Conservation (phyloP, 2,329 filamentous ascomycete species). For the Epichloe sylvatica region DNA sequence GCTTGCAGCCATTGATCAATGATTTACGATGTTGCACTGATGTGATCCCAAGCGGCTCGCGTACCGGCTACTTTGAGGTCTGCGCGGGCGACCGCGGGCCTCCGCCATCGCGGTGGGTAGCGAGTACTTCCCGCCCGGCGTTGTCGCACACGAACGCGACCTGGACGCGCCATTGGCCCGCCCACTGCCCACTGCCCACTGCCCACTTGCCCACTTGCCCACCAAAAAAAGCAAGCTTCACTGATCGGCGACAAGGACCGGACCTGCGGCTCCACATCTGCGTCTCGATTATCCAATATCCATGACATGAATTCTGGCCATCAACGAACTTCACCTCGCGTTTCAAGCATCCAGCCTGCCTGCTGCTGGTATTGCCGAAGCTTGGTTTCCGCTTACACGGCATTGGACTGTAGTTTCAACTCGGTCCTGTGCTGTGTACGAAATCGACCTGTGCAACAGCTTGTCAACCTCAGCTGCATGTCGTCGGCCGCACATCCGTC, state of each 20-base stretch:
- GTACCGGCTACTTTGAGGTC: neutral
- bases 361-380: neutral
- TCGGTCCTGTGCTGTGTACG: neutral
- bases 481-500: neutral
- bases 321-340: no score
- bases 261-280: neutral
- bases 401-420: neutral
- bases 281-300: no score
- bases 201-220: no score
- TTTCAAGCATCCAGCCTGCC: neutral
- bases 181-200: no score
- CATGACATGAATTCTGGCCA: neutral
- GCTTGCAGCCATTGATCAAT: no score
- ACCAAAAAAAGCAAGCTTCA: neutral
- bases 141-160: slow-evolving; percentile 1
- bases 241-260: neutral
- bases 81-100: fast-evolving
- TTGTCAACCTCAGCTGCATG: slow-evolving; percentile 1
- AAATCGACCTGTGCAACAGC: neutral
- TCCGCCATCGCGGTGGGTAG: neutral
- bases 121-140: neutral
- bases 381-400: neutral
- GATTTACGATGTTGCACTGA: neutral
- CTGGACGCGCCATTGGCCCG: neutral
- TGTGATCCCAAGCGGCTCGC: neutral